Evolutionary conservation across 495 filamentous ascomycete genomes (phyloP), one percentile per base, ranked within the genome.

Genomic region (Cladorrhinum samala): DNA sequence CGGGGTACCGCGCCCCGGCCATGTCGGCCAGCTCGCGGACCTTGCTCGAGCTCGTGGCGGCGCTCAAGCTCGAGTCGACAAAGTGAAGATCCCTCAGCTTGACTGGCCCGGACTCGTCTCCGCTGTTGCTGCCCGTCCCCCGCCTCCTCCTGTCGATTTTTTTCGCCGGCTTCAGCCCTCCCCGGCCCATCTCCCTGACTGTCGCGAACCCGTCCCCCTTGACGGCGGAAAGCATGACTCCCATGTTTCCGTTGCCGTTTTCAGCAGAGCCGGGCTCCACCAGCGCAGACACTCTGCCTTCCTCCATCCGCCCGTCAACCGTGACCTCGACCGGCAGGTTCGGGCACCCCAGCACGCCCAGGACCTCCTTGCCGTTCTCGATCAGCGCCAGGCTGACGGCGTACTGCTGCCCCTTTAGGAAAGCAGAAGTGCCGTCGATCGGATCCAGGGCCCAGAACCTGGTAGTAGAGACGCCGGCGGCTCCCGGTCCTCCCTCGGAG

Each of bases 361-460:
- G 33, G 50, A 72, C 71, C 55, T 83, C 78, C 30, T 57, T 18
- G 0, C 81, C 80, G 19, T 77, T 69, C 42, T 77, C 73, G 2
- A 83, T 57, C 36, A 85, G 63, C 3, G 74, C 72, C 9, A 83
- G 64, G 46, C 73, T 77, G 1, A 85, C 76, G 1, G 74, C 81
- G 49, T 83, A 85, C 57, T 85, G 82, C 59, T 77, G 73, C 8
- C 73, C 73, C 30, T 65, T 63, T 46, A 85, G 72, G 52, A 79
- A 85, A 4, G 75, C 75, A 2, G 72, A 74, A 2, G 82, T 85
- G 25, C 82, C 82, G 48, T 85, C 82, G 11, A 85, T 76, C 1
- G 82, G 82, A 58, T 85, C 82, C 18, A 85, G 61, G 7, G 77
- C 73, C 82, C 82, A 85, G 17, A 75, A 66, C n/a, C 77, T 66